These are phyloP conservation scores for Viola odorata DNA, from an alignment of 345 rosid species.

Conservation along the genomic window DNA sequence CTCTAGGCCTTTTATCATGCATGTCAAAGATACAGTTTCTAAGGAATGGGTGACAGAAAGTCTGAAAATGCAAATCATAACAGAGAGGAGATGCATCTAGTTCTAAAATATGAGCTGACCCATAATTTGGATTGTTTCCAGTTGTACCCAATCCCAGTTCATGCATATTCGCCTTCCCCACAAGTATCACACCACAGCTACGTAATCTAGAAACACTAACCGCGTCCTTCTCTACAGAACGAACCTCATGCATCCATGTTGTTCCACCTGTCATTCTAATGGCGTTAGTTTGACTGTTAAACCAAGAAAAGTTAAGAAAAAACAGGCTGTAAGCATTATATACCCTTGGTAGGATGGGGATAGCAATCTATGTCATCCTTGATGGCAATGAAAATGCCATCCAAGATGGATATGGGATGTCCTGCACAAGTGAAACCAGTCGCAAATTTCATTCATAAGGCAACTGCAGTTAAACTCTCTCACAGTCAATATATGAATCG, in stretches of 20 bases:
- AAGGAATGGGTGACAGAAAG: no score
- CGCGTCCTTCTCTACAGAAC: constrained; percentile 55
- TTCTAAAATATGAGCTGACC: constrained; percentile 40
- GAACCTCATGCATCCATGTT: constrained; percentile 79
- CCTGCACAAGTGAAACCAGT: constrained; percentile 40
- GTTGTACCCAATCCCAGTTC: constrained; percentile 95
- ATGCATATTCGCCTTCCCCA: constrained; percentile 94
- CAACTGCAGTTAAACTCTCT: constrained; percentile 7
- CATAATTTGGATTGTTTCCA: constrained; percentile 85
- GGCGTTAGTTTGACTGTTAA: background rate
- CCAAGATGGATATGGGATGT: constrained; percentile 65
- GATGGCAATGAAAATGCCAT: constrained; percentile 80
- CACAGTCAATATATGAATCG: background rate
- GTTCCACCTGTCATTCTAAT: constrained; percentile 57
- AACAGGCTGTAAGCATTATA: background rate
- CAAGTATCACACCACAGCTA: constrained; percentile 66
- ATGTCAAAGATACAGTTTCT: no score
- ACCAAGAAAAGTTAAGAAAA: background rate
- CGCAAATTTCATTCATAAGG: constrained; percentile 1
- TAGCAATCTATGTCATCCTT: constrained; percentile 86
- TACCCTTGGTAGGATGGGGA: constrained; percentile 71
- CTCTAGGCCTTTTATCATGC: background rate
- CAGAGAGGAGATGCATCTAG: background rate
- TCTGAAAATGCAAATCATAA: no score
- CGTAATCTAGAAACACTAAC: constrained; percentile 68